Conservation (phyloP, 78 protist species). For the Polysphondylium violaceum region DNA sequence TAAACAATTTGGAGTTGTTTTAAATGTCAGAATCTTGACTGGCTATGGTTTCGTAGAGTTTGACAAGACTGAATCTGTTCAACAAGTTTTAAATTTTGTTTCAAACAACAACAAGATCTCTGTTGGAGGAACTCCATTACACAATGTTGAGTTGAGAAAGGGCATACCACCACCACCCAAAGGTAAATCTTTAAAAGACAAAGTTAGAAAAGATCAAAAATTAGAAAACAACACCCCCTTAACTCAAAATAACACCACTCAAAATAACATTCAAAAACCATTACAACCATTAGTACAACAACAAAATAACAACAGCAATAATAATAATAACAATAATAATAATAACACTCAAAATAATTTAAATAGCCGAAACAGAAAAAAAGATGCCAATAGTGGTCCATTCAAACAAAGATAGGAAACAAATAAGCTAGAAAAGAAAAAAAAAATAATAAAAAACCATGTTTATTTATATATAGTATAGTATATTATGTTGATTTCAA, state of each 20-base stretch:
- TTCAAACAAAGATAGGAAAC: too few relatives aligned
- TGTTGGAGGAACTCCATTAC: conserved; percentile 13
- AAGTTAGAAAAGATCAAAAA: neutral
- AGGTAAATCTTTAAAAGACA: neutral
- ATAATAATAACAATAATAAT: too few relatives aligned
- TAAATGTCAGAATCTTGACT: conserved; percentile 14
- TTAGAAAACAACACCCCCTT: neutral
- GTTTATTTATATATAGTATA: too few relatives aligned
- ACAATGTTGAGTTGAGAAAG: conserved; percentile 56
- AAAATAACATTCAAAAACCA: neutral
- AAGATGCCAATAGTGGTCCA: too few relatives aligned
- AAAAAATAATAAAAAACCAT: too few relatives aligned
- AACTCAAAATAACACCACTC: neutral
- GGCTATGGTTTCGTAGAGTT: conserved; percentile 72
- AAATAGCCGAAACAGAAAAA: too few relatives aligned
- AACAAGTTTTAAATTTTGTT: conserved; percentile 1
- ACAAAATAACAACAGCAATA: neutral
- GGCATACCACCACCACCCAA: neutral
- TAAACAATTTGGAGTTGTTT: conserved; percentile 33
- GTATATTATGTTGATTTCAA: too few relatives aligned
- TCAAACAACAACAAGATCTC: neutral
- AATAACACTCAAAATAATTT: neutral
- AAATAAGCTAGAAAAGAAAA: too few relatives aligned
- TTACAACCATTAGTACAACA: neutral
- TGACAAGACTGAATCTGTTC: conserved; percentile 46